Percentiles rank a stretch among this genome's conserved stretches.
Conservation (phyloP, 345 rosid species). For the Moringa oleifera region DNA sequence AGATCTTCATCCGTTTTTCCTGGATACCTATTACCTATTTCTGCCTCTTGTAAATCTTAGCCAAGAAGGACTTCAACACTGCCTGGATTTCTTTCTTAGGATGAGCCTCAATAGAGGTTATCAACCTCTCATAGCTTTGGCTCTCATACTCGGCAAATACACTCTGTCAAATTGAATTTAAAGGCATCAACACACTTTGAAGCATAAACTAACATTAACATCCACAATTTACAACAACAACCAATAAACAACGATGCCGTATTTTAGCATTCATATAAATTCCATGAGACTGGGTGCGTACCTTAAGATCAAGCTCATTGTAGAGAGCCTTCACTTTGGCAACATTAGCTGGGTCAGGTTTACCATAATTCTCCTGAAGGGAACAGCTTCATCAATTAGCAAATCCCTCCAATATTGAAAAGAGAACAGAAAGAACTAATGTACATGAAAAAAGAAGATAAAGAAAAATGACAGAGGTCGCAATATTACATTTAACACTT, state of each 20-base stretch:
- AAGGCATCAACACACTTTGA: not conserved
- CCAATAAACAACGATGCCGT: not conserved
- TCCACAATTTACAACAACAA: not conserved
- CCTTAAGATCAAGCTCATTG: slow-evolving; percentile 68
- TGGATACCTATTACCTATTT: slow-evolving; percentile 25
- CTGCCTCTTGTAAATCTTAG: slow-evolving; percentile 85
- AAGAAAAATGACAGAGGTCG: not conserved
- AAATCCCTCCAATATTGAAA: not conserved
- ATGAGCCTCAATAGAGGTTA: slow-evolving; percentile 56
- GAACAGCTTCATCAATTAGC: slow-evolving; percentile 2
- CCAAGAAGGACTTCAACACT: slow-evolving; percentile 80
- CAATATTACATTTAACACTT: slow-evolving; percentile 43
- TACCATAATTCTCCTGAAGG: slow-evolving; percentile 76
- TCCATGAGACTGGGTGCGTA: slow-evolving; percentile 4
- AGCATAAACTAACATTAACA: not conserved
- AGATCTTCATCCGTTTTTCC: too few species aligned
- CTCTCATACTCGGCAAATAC: slow-evolving; percentile 69
- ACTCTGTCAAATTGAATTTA: slow-evolving; percentile 30
- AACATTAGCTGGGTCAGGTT: slow-evolving; percentile 51
- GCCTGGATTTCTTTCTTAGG: slow-evolving; percentile 68
- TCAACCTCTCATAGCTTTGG: slow-evolving; percentile 63
- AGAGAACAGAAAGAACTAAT: not conserved
- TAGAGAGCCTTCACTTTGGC: slow-evolving; percentile 67
- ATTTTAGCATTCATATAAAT: not conserved
- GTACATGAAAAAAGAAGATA: too few species aligned